Evolutionary conservation across 148 eudicot genomes (phyloP).

Genomic region (Nepenthes mirabilis): DNA sequence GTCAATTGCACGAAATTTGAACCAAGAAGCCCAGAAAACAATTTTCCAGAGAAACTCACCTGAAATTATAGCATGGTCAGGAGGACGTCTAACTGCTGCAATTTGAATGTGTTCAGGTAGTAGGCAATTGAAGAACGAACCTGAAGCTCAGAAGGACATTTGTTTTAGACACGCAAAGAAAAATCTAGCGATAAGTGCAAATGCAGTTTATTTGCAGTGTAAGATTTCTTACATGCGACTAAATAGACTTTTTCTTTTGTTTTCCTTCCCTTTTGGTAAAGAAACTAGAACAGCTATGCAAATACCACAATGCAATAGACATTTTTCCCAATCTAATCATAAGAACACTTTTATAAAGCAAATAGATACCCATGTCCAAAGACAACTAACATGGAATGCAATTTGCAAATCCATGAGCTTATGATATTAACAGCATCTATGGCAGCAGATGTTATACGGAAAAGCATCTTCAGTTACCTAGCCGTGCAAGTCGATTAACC

Average conservation of each 20-base stretch:
- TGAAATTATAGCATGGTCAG: conserved; percentile 43
- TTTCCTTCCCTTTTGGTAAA: too few species aligned
- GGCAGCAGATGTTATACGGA: neutral
- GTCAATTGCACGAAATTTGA: neutral
- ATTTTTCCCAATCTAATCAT: too few species aligned
- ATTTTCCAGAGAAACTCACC: conserved; percentile 27
- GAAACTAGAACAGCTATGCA: too few species aligned
- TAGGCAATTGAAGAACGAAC: conserved; percentile 72
- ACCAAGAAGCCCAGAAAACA: neutral
- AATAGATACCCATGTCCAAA: too few species aligned
- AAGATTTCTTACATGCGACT: too few species aligned
- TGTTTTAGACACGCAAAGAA: conserved; percentile 11
- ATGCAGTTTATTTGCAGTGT: too few species aligned
- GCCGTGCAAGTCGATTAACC: conserved; percentile 81
- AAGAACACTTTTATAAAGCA: too few species aligned
- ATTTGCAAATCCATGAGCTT: too few species aligned
- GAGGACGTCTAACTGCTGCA: conserved; percentile 50
- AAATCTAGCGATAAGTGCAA: neutral
- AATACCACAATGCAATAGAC: too few species aligned
- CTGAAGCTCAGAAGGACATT: conserved; percentile 30
- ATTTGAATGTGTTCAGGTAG: conserved; percentile 68
- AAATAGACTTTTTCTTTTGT: too few species aligned
- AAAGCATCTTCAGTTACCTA: conserved; percentile 37
- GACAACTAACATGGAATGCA: too few species aligned
- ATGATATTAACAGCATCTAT: neutral